Evolutionary conservation across 116 monocot genomes (phyloP), one percentile per base, ranked within the genome.

Genomic region (Trichopus zeylanicus): DNA sequence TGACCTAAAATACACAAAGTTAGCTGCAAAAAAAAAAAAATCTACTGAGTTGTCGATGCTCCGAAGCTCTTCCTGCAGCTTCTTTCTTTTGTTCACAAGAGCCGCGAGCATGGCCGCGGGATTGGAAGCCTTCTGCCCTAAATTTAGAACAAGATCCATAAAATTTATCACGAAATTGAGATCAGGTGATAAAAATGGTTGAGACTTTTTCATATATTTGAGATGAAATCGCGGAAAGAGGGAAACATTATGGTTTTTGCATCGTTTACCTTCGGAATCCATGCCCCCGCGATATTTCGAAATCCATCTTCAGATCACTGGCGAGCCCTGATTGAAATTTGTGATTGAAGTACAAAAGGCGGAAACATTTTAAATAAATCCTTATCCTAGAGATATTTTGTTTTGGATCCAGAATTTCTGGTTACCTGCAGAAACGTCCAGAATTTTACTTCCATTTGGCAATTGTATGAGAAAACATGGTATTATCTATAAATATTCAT

Each of bases 21-120:
- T 59, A 13, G 9, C 48, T 30, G 7, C 21, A 55, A 59, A 18
- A 19, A 63, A n/a, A 3, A 11, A 23, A 46, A 38, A 4, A 7
- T 33, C 7, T 21, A 76, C 76, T 65, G 70, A 70, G 48, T 76
- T 65, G 24, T 65, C 65, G 32, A 78, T 67, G 58, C 49, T 51
- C 19, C 72, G 72, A 38, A 78, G 72, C 56, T 78, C 78, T 15
- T 78, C 68, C 53, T 63, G 68, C 28, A 72, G 62, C 63, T 72
- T 72, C 53, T 78, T 67, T 51, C 78, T 56, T 68, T 78, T 78
- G 53, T 68, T 54, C 35, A 77, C 16, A 5, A 78, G 63, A 11
- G 67, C 34, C 3, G 59, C 26, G 24, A 78, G 57, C 53, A 68
- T 55, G 34, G 68, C 68, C n/a, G 78, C 34, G 8, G 71, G 57